Evolutionary conservation across 2,329 filamentous ascomycete species (phyloP).

Genomic region (Teratosphaeria viscida): DNA sequence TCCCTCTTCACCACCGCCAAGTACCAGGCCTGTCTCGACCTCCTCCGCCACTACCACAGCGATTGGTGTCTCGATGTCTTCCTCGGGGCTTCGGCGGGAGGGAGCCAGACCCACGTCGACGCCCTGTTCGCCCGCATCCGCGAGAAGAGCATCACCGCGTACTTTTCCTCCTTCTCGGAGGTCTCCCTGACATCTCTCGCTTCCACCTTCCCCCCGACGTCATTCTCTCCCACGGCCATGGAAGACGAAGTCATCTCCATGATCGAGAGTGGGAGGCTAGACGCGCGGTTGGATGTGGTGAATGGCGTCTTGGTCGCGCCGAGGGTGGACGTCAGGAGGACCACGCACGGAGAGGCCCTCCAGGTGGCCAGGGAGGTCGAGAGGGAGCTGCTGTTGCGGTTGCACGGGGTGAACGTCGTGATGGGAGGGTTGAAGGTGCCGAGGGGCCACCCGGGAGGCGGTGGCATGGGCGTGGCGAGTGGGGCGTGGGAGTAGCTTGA

Average conservation of each 20-base stretch:
- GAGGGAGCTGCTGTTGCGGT: conserved; percentile 61
- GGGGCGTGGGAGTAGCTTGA: not conserved
- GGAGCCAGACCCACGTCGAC: conserved; percentile 44
- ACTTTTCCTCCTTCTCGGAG: conserved; percentile 80
- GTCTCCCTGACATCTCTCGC: conserved; percentile 74
- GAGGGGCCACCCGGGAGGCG: conserved; percentile 18
- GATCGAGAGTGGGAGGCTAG: conserved; percentile 61
- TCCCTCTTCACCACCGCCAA: conserved; percentile 81
- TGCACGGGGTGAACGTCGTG: conserved; percentile 67
- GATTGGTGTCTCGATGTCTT: conserved; percentile 91
- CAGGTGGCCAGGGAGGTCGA: conserved; percentile 61
- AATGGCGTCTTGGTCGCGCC: conserved; percentile 68
- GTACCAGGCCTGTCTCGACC: conserved; percentile 73
- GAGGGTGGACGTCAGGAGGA: conserved; percentile 52
- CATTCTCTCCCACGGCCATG: conserved; percentile 39
- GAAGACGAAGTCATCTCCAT: conserved; percentile 66
- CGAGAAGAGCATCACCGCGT: conserved; percentile 86
- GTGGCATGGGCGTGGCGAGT: not conserved
- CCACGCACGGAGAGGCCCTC: conserved; percentile 61
- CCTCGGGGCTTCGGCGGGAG: conserved; percentile 33
- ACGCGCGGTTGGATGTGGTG: conserved; percentile 76
- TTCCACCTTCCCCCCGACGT: conserved; percentile 53
- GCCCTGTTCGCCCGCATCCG: conserved; percentile 65
- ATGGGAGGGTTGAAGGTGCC: conserved; percentile 64
- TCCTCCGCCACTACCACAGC: conserved; percentile 67